Evolutionary conservation across 2,329 filamentous ascomycete species (phyloP).

Genomic region (Lasiodiplodia sp.): DNA sequence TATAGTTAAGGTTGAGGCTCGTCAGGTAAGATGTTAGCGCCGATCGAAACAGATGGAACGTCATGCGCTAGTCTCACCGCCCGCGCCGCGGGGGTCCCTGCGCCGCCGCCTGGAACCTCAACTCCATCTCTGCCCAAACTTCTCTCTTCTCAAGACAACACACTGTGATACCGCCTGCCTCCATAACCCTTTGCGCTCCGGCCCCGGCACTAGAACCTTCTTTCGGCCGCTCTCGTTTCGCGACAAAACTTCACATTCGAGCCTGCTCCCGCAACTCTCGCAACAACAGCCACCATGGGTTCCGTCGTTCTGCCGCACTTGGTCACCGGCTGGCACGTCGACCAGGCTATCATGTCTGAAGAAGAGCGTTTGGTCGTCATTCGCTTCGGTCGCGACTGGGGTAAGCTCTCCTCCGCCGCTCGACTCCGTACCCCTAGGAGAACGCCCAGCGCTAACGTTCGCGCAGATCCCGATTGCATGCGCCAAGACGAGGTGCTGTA

Average conservation of each 20-base stretch:
- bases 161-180: neutral
- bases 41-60: constrained; percentile 2
- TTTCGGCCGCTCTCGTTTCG: neutral
- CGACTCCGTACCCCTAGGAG: constrained; percentile 44
- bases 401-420: constrained; percentile 28
- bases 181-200: neutral
- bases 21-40: neutral
- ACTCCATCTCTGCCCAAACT: constrained; percentile 13
- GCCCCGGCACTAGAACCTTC: neutral
- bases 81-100: neutral
- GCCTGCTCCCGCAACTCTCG: neutral
- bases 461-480: constrained; percentile 75
- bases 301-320: constrained; percentile 91
- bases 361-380: constrained; percentile 94
- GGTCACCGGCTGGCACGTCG: constrained; percentile 91
- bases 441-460: neutral
- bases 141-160: neutral
- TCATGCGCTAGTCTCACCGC: constrained; percentile 5
- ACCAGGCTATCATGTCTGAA: constrained; percentile 85
- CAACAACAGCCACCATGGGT: constrained; percentile 59
- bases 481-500: constrained; percentile 92
- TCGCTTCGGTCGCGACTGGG: constrained; percentile 80
- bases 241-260: neutral
- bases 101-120: constrained; percentile 3
- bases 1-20: constrained; percentile 7